Conservation (phyloP, 768 basidiomycete species). For the Grammothele lineata region DNA sequence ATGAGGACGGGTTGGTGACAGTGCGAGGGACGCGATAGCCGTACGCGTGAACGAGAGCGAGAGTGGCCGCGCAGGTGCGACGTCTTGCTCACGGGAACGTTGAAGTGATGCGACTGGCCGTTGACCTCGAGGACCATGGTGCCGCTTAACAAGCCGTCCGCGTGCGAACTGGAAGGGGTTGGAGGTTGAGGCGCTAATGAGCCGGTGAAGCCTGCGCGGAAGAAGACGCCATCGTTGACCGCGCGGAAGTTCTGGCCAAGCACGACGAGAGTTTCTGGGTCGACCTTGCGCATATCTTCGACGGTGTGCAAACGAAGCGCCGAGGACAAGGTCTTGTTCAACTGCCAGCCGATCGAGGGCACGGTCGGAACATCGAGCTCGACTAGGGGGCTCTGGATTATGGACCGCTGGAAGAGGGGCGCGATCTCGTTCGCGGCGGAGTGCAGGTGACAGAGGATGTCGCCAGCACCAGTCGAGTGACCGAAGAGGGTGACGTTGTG, state of each 20-base stretch:
- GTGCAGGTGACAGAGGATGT: slow-evolving; percentile 41
- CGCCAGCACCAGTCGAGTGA: slow-evolving; percentile 29
- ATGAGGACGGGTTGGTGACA: slow-evolving; percentile 65
- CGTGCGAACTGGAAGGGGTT: slow-evolving; percentile 8
- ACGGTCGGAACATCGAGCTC: slow-evolving; percentile 61
- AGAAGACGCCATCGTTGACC: slow-evolving; percentile 68
- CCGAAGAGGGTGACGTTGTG: slow-evolving; percentile 32
- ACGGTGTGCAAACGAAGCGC: slow-evolving; percentile 49
- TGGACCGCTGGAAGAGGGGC: slow-evolving; percentile 69
- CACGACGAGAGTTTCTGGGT: slow-evolving; percentile 52
- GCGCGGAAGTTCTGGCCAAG: slow-evolving; percentile 43
- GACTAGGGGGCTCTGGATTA: slow-evolving; percentile 68
- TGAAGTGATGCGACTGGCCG: slow-evolving; percentile 23
- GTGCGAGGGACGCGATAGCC: slow-evolving; percentile 15
- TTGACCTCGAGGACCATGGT: slow-evolving; percentile 20
- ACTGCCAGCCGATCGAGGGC: slow-evolving; percentile 57
- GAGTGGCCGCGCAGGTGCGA: slow-evolving; percentile 11
- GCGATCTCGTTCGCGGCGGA: slow-evolving; percentile 54
- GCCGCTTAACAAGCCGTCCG: slow-evolving; percentile 25
- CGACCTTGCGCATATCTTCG: slow-evolving; percentile 59
- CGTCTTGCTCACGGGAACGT: slow-evolving; percentile 3
- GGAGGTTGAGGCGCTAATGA: slow-evolving; percentile 14
- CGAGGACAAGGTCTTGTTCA: slow-evolving; percentile 57
- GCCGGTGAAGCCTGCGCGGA: slow-evolving; percentile 43
- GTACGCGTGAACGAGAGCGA: slow-evolving; percentile 17